Conservation (phyloP, 106 monocot genomes). For the Dendrobium nobile region DNA sequence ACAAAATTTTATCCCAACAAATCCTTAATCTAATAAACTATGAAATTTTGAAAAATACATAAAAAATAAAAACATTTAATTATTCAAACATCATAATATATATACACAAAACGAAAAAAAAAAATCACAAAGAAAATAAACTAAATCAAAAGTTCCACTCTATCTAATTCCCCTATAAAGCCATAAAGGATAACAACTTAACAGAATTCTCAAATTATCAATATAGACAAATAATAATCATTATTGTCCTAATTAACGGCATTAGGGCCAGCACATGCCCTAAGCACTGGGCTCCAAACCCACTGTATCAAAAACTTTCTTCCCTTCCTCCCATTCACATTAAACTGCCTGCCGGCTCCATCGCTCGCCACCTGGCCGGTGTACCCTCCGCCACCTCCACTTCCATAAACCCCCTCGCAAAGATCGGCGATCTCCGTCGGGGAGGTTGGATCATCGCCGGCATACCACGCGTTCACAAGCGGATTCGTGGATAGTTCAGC, state of each 20-base stretch:
- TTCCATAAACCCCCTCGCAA: conserved; percentile 68
- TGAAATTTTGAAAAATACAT: no score
- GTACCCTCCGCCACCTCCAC: conserved; percentile 66
- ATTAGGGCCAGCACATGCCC: conserved; percentile 56
- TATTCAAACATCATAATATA: background rate
- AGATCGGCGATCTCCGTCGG: conserved; percentile 80
- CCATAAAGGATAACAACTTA: background rate
- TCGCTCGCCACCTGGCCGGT: conserved; percentile 50
- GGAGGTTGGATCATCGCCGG: conserved; percentile 69
- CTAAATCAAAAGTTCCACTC: background rate
- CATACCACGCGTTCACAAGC: conserved; percentile 75
- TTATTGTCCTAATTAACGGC: conserved; percentile 15
- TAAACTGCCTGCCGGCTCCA: conserved; percentile 37
- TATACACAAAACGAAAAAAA: background rate
- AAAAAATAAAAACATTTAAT: background rate
- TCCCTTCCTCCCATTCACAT: conserved; percentile 44
- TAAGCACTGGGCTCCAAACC: conserved; percentile 57
- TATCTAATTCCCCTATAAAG: background rate
- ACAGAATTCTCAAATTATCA: background rate
- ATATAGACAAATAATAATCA: background rate
- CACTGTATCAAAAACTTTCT: conserved; percentile 63
- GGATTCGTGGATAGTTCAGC: conserved; percentile 74
- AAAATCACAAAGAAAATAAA: background rate
- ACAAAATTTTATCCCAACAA: no score
- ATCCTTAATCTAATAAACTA: no score